These are phyloP conservation scores for Penicillium coprophilum DNA, from an alignment of 495 filamentous ascomycete species.

Conservation along the genomic window DNA sequence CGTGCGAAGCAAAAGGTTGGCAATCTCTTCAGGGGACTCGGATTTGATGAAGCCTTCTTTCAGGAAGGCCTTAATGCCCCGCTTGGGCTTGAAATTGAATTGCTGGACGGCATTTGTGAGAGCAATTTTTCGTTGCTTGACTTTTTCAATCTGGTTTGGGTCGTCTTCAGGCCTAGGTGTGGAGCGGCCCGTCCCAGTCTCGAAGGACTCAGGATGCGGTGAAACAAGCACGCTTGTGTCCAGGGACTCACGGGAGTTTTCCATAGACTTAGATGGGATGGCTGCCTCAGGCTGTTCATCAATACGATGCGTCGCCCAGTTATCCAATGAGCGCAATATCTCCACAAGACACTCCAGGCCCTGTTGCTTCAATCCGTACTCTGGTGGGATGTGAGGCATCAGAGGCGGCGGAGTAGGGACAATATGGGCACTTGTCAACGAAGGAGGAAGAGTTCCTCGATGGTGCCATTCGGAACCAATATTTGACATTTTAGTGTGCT, in stretches of 20 bases:
- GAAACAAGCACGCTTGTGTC: conserved; percentile 62
- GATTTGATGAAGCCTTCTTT: conserved; percentile 83
- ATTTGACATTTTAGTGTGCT: conserved; percentile 58
- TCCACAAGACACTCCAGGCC: conserved; percentile 86
- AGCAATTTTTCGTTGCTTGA: conserved; percentile 91
- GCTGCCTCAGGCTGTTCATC: conserved; percentile 55
- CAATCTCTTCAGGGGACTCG: conserved; percentile 76
- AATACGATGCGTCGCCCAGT: conserved; percentile 82
- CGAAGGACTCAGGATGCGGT: conserved; percentile 49
- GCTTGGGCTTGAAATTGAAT: conserved; percentile 98
- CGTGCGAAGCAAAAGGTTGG: conserved; percentile 70
- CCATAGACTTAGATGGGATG: conserved; percentile 62
- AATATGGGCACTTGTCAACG: conserved; percentile 76
- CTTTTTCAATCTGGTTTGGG: conserved; percentile 84
- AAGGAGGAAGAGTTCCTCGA: conserved; percentile 79
- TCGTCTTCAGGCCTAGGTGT: conserved; percentile 85
- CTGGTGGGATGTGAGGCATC: conserved; percentile 67
- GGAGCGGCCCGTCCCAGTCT: conserved; percentile 64
- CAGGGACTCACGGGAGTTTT: conserved; percentile 78
- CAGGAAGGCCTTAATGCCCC: conserved; percentile 80
- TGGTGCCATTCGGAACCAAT: conserved; percentile 75
- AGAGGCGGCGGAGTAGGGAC: conserved; percentile 41
- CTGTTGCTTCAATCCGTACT: conserved; percentile 84
- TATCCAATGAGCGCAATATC: conserved; percentile 82
- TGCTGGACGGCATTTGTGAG: conserved; percentile 82